Evolutionary conservation across 2,329 filamentous ascomycete species (phyloP).

Genomic region (Bipolaris victoriae): DNA sequence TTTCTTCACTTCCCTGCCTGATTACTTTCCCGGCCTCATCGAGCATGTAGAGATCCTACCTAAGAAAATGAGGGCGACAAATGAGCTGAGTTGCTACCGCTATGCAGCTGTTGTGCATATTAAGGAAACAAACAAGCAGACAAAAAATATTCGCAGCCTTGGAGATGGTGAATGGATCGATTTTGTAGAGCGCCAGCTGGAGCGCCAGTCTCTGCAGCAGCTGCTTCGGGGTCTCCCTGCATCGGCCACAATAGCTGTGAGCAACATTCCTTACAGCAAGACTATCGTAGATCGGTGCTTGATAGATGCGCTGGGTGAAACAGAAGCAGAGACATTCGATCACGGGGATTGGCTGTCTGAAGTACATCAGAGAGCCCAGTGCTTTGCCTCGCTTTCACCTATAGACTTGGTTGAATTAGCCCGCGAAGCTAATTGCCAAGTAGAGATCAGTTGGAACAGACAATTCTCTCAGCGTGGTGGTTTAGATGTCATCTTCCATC

Average conservation of each 20-base stretch:
- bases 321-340: not conserved
- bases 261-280: constrained; percentile 8
- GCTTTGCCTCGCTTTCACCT: not conserved
- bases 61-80: constrained; percentile 16
- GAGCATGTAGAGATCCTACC: constrained; percentile 17
- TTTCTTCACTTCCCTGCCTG: constrained; percentile 10
- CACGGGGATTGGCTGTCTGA: not conserved
- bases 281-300: not conserved
- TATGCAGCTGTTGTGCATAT: constrained; percentile 12
- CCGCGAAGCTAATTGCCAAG: not conserved
- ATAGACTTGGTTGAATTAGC: not conserved
- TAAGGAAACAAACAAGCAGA: not conserved
- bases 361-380: not conserved
- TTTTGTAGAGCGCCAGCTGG: not conserved
- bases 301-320: not conserved
- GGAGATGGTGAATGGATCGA: not conserved
- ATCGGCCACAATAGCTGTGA: not conserved
- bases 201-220: not conserved
- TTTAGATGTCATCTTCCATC: constrained; percentile 10
- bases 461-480: constrained; percentile 8
- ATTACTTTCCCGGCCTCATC: not conserved
- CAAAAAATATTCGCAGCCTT: not conserved
- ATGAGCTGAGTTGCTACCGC: constrained; percentile 19
- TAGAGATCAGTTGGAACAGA: constrained; percentile 11
- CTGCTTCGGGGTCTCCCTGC: not conserved